Evolutionary conservation across 805 yeast genomes (phyloP).

Genomic region (Candida saitoana): DNA sequence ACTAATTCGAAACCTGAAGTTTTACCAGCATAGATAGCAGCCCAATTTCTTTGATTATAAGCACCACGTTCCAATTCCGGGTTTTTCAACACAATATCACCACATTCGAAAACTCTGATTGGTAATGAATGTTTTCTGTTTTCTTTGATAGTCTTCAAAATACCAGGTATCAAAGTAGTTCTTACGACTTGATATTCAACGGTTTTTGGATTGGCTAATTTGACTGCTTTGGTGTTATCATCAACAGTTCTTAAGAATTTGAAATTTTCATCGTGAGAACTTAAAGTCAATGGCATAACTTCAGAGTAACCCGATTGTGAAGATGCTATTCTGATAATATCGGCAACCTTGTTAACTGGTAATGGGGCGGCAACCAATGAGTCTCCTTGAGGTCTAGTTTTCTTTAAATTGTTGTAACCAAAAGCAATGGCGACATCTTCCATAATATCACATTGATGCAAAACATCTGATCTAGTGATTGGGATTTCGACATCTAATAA

Average conservation of each 20-base stretch:
- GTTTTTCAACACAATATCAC: conserved; percentile 89
- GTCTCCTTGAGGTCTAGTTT: conserved; percentile 72
- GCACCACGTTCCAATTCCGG: conserved; percentile 81
- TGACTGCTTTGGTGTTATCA: conserved; percentile 75
- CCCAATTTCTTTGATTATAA: conserved; percentile 89
- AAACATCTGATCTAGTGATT: conserved; percentile 89
- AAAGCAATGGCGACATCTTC: conserved; percentile 97
- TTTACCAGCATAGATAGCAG: conserved; percentile 91
- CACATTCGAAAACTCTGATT: conserved; percentile 89
- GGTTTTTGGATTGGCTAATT: conserved; percentile 94
- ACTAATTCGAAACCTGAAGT: conserved; percentile 91
- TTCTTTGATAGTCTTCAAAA: conserved; percentile 91
- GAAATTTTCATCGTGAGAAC: conserved; percentile 97
- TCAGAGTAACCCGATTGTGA: conserved; percentile 96
- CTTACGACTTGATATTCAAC: conserved; percentile 96
- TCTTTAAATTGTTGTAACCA: conserved; percentile 85
- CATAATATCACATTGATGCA: conserved; percentile 97
- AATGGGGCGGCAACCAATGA: conserved; percentile 82
- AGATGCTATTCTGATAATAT: conserved; percentile 83
- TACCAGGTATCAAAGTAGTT: conserved; percentile 90
- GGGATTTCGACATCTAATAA: conserved; percentile 72
- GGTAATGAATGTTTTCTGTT: conserved; percentile 95
- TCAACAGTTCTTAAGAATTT: conserved; percentile 72
- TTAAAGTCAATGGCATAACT: conserved; percentile 90
- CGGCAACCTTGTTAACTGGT: conserved; percentile 87